Base-by-base conservation (phyloP, 352 stramenopile species). In the Pelagophyceae sp. region DNA sequence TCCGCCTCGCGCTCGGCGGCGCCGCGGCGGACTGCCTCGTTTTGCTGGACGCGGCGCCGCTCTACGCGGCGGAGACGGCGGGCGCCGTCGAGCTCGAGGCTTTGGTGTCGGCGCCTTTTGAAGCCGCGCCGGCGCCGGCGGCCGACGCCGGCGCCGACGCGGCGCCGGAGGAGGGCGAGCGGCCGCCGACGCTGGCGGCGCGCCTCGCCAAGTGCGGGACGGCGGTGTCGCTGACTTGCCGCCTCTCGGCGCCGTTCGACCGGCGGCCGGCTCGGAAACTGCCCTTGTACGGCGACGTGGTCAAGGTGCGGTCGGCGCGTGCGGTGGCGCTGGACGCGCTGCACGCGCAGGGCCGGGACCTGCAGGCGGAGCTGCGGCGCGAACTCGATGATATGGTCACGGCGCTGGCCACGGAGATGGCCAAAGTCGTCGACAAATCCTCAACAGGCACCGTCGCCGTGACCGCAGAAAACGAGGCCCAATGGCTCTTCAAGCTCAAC, bases 401-500 rank as follows among this genome's bases (percentile, higher is more conserved):
- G 67, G 33, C 2, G 67, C 38, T 74, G 15, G n/a, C 5, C 67
- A 23, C 25, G 35, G 67, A 74, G 38, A 74, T 74, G 67, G 67
- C 67, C 31, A 74, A 58, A 37, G 35, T 58, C 11, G 33, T 71
- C 61, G 45, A 54, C 45, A 23, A 23, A 11, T 54, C 45, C 11
- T n/a, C n/a, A n/a, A 65, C 58, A n/a, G 58, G 58, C 58, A 33
- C 5, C 5, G 58, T n/a, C 17, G 3, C 31, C 29, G 61, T 40
- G n/a, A 31, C 17, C 15, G 61, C 3, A 3, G 11, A 35, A 11
- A 37, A 74, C 67, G 35, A 58, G 67, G 17, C 11, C 35, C 19
- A 50, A 37, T 74, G 67, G 67, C 67, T 74, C 67, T 74, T 40
- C 38, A 37, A 0, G 0, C 33, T 74, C 5, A 74, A 74, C 67